Evolutionary conservation across 305 asterid genomes (phyloP), one percentile per base, ranked within the genome.

Genomic region (Stenogyne calaminthoides): DNA sequence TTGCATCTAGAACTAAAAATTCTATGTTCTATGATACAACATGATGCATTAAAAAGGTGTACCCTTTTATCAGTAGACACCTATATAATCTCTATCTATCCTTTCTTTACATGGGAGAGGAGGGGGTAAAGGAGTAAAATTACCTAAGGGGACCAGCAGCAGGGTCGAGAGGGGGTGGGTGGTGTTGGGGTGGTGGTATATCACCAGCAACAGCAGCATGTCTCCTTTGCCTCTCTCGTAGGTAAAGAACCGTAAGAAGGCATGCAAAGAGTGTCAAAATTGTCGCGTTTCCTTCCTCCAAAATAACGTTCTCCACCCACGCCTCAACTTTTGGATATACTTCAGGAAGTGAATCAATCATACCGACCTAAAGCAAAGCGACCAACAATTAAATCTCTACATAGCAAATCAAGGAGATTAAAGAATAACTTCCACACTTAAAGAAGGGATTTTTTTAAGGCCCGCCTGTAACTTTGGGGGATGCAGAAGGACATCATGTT

Each of bases 211-310:
- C 90, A 34, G 81, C 87, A 70, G 81, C 90, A 64, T 91, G 85
- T 76, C 98, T 85, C 16, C 98, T 86, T 60, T 91, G 97, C 19
- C 98, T 80, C 80, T 91, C 97, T 0, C 98, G 83, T n/a, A 93
- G 84, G 81, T 86, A 93, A 51, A 93, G 96, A 66, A 93, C 96
- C 0, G 98, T 91, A 27, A 93, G 80, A 22, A 93, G 98, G 91
- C 98, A 93, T 18, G 82, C 95, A 55, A 91, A 87, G 69, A 93
- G 98, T 14, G 98, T 88, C 36, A 93, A 72, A 75, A 93, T 93
- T 18, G 98, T 93, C 12, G 97, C 97, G 52, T 93, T 93, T 65
- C 98, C 97, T 88, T 93, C 98, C 84, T 91, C 98, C 98, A 93
- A 72, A 72, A 93, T 76, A 80, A 91, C 93, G 69, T 84, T 77